Evolutionary conservation across 108 stramenopile species (phyloP).

Genomic region (Cyclotella kingstonii): DNA sequence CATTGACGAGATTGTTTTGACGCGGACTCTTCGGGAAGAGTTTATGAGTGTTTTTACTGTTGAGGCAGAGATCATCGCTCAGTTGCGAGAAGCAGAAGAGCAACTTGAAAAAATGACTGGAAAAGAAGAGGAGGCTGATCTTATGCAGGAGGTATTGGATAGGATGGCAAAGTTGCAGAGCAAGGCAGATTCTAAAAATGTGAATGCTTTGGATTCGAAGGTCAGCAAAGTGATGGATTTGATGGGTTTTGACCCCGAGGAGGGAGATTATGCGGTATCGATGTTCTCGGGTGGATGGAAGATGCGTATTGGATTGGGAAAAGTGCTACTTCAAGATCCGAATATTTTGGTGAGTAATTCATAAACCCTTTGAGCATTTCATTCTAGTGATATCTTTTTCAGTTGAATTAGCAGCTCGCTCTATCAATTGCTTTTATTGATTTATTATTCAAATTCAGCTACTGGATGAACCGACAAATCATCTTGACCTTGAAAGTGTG

Average conservation of each 20-base stretch:
- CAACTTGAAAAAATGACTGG: slow-evolving; percentile 51
- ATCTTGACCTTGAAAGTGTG: slow-evolving; percentile 88
- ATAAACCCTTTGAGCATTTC: no score
- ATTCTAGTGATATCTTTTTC: no score
- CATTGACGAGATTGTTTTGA: slow-evolving; percentile 84
- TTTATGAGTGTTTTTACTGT: slow-evolving; percentile 89
- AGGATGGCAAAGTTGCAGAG: slow-evolving; percentile 87
- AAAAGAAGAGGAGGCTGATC: slow-evolving; percentile 58
- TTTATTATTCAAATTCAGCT: slow-evolving; percentile 16
- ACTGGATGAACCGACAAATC: slow-evolving; percentile 92
- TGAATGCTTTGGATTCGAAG: slow-evolving; percentile 76
- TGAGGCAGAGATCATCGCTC: slow-evolving; percentile 75
- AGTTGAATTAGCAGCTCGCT: background rate
- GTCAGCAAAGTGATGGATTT: slow-evolving; percentile 92
- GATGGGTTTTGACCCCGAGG: slow-evolving; percentile 92
- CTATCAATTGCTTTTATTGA: background rate
- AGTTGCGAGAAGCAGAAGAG: slow-evolving; percentile 62
- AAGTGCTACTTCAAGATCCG: slow-evolving; percentile 91
- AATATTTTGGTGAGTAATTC: slow-evolving; percentile 65
- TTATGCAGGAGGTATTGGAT: slow-evolving; percentile 88
- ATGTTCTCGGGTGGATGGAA: slow-evolving; percentile 98
- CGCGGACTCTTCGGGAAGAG: slow-evolving; percentile 86
- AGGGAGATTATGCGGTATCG: slow-evolving; percentile 78
- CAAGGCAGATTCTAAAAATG: slow-evolving; percentile 81
- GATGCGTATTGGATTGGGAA: slow-evolving; percentile 98